phyloP scores from a whole-genome alignment of 106 monocot species.

The Vanilla planifolia region DNA sequence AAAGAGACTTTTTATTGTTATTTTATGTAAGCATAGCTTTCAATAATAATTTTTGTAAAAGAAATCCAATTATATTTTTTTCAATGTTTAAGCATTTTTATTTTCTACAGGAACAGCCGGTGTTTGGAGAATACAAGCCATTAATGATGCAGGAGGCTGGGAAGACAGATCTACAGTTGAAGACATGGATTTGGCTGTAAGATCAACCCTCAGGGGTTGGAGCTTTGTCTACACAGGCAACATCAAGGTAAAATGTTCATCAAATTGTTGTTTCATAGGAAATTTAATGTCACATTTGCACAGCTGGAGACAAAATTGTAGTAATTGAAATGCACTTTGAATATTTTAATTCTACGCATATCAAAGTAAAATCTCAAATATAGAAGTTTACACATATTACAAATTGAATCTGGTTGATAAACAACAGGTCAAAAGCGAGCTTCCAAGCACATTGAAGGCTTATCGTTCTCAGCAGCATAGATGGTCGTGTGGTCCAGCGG shows the following conservation, averaged over 20 bases:
- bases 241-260: constrained; percentile 31
- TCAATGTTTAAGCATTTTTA: neutral
- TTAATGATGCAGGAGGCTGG: constrained; percentile 46
- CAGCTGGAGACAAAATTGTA: too few species aligned
- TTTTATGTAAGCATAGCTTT: too few species aligned
- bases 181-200: constrained; percentile 47
- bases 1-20: neutral
- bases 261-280: too few species aligned
- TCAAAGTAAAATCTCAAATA: too few species aligned
- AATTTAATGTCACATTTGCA: too few species aligned
- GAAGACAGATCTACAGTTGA: constrained; percentile 43
- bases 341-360: too few species aligned
- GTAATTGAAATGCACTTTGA: too few species aligned
- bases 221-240: constrained; percentile 41
- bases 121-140: constrained; percentile 33
- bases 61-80: too few species aligned
- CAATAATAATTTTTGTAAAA: too few species aligned
- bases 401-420: neutral
- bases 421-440: constrained; percentile 39
- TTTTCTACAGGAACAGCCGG: constrained; percentile 33
- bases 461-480: constrained; percentile 53
- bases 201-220: constrained; percentile 38
- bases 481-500: constrained; percentile 65
- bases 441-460: constrained; percentile 54
- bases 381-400: too few species aligned